A percentile compares a stretch with the other conserved stretches of the same genome.
Conservation (phyloP, 139 green algal genomes). For the Chlamydomonas incerta region DNA sequence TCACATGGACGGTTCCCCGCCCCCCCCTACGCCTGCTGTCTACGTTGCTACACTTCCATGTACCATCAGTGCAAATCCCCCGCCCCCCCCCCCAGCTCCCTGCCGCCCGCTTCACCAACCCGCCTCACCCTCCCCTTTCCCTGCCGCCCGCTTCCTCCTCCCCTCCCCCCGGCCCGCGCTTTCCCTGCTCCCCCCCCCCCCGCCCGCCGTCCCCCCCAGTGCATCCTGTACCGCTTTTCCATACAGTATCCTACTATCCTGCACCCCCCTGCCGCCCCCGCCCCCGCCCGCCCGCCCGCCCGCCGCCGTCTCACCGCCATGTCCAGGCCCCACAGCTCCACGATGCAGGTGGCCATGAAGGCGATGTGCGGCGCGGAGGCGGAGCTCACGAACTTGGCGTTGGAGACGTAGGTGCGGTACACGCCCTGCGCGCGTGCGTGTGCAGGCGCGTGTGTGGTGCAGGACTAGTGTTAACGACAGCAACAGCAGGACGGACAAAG, state of each 20-base stretch:
- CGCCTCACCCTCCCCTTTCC: neutral
- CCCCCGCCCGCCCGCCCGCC: neutral
- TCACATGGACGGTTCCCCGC: too few species aligned
- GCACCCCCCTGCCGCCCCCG: neutral
- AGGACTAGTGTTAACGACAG: too few species aligned
- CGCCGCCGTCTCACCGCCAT: constrained; percentile 32
- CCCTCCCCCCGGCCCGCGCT: neutral
- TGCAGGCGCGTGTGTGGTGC: too few species aligned
- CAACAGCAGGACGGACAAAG: too few species aligned
- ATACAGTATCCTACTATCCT: too few species aligned
- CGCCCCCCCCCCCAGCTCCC: neutral
- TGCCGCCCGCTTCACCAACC: too few species aligned
- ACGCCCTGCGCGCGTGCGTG: constrained; percentile 55
- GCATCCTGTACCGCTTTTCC: too few species aligned
- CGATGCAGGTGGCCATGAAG: constrained; percentile 90
- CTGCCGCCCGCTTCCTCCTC: too few species aligned
- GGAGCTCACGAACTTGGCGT: constrained; percentile 91
- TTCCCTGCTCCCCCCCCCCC: neutral
- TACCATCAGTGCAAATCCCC: too few species aligned
- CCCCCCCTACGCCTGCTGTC: too few species aligned
- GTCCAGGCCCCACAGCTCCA: constrained; percentile 89
- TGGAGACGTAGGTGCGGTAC: constrained; percentile 83
- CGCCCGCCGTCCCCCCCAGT: neutral
- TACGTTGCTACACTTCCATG: too few species aligned
- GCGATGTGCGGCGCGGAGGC: constrained; percentile 77